These are phyloP conservation scores for Manihot esculenta DNA, from an alignment of 441 rosid species.

Conservation along the genomic window DNA sequence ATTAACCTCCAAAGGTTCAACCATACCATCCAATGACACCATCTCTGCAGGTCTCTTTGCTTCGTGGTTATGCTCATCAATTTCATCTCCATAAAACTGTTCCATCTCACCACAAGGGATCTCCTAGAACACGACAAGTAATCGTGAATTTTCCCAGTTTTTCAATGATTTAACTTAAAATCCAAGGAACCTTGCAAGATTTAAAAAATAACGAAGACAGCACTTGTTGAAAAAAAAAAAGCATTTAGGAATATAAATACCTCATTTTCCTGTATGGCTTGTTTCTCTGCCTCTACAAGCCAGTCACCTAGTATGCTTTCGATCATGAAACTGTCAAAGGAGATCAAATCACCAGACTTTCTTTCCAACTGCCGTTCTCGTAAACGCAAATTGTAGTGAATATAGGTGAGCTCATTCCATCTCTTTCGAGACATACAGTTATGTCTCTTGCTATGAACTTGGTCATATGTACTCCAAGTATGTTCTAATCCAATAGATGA, in stretches of 20 bases:
- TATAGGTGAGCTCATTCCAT: conserved; percentile 57
- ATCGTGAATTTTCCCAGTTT: conserved; percentile 10
- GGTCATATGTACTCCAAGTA: conserved; percentile 67
- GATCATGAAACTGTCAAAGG: conserved; percentile 47
- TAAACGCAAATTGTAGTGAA: conserved; percentile 68
- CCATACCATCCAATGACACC: conserved; percentile 36
- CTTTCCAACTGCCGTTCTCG: conserved; percentile 49
- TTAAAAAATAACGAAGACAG: not conserved
- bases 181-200: conserved; percentile 4
- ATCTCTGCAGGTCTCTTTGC: conserved; percentile 39
- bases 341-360: conserved; percentile 35
- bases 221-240: conserved; percentile 2
- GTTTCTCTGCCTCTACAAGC: conserved; percentile 53
- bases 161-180: not conserved
- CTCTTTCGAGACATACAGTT: conserved; percentile 52
- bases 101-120: conserved; percentile 46
- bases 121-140: conserved; percentile 39
- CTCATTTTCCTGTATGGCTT: conserved; percentile 51
- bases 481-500: conserved; percentile 78
- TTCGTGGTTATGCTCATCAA: conserved; percentile 41
- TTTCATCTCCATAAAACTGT: conserved; percentile 35
- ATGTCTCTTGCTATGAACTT: conserved; percentile 48
- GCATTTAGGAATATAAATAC: conserved; percentile 31
- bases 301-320: conserved; percentile 63
- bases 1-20: conserved; percentile 44